Base-by-base conservation (phyloP, 352 stramenopile genomes). In the Phytophthora constricta region DNA sequence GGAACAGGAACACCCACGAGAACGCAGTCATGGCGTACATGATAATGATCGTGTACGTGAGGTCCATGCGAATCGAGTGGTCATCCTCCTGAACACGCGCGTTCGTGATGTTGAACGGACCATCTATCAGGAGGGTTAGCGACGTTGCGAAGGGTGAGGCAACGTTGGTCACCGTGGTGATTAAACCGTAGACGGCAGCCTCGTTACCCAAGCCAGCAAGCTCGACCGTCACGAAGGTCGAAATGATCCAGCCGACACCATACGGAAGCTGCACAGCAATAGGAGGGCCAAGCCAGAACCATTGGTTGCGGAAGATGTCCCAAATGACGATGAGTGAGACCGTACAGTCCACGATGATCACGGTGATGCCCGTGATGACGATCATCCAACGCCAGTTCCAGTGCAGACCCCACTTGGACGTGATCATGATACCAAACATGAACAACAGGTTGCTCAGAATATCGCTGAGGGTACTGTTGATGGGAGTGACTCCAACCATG, bases 171-270 rank as follows among this genome's bases (percentile, higher is more conserved):
- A 81, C 60, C 23, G 76, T 84, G 5, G 78, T 81, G 13, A 81
- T 51, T 10, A 87, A 67, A 22, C 70, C 76, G 51, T 79, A 80
- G 23, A 78, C 68, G 19, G 64, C 68, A 11, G 61, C 78, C 64
- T 87, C 78, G 42, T 82, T 81, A 28, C 76, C 78, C 10, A 79
- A 45, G 7, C 74, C 77, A 8, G 71, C 56, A 10, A 87, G 45
- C 42, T 87, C 78, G 26, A 84, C 76, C 1, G 76, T 66, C 3
- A 82, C 69, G 27, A 71, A 84, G 25, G 67, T 72, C 1, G 45
- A 45, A 27, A 83, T 72, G 47, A 86, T 70, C 47, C 72, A 83
- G 23, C 68, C 55, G 11, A 84, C 55, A n/a, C 64, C 73, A 20
- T 61, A 57, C 3, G 75, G 72, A 19, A 83, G 39, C 25, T 78